These are phyloP conservation scores for Chytriomyces confervae DNA, from an alignment of 192 early-diverging fungal species.

Conservation along the genomic window DNA sequence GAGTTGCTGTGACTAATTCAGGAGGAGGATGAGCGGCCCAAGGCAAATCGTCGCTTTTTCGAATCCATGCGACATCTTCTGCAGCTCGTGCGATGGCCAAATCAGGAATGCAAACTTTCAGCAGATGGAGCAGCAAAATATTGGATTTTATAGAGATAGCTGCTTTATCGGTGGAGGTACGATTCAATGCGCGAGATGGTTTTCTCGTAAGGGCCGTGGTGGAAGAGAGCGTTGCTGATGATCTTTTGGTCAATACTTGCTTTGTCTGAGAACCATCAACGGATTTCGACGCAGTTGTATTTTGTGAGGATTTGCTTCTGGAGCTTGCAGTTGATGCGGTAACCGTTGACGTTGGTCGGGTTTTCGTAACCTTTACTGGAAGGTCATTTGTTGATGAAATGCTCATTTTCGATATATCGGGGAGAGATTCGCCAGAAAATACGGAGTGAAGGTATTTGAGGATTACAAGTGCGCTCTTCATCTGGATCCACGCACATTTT, in stretches of 20 bases:
- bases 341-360: neutral
- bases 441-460: conserved; percentile 1
- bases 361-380: neutral
- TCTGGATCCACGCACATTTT: neutral
- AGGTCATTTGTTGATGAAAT: too few relatives aligned
- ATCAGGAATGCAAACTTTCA: neutral
- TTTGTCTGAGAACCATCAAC: neutral
- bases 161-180: too few relatives aligned
- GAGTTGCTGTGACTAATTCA: conserved; percentile 1
- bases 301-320: too few relatives aligned
- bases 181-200: too few relatives aligned
- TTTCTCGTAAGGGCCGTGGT: neutral
- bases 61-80: too few relatives aligned
- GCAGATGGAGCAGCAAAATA: too few relatives aligned
- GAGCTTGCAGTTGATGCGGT: too few relatives aligned
- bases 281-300: too few relatives aligned
- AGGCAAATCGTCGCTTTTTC: neutral
- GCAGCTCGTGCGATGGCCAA: neutral
- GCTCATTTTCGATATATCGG: neutral
- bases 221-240: neutral
- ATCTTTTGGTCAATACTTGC: neutral
- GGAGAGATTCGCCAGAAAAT: conserved; percentile 10
- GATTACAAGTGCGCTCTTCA: neutral
- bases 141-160: neutral
- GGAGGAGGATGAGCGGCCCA: neutral